Base-by-base conservation (phyloP, 768 basidiomycete species). In the Thelephora ganbajun region DNA sequence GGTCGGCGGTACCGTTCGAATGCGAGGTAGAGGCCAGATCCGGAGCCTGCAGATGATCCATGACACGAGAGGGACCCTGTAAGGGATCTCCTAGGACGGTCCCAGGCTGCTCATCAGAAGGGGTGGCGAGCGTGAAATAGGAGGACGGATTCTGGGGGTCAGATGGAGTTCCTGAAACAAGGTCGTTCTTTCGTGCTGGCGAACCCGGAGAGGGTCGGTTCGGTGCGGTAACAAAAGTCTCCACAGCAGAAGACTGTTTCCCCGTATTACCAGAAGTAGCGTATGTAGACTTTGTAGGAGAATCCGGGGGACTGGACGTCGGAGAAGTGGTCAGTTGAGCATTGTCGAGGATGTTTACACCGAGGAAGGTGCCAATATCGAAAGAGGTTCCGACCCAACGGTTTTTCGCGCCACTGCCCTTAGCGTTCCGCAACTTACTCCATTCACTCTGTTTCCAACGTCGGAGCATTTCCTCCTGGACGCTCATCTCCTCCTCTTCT, bases 321-420 rank as follows among this genome's bases (percentile, higher is more conserved):
- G 20, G 44, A 47, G 48, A 48, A 5, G 55, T 30, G 5, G 26
- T 30, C 4, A 30, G 26, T 9, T 4, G 56, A 35, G 58, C 57
- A 41, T 66, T 66, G 39, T 71, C 64, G 44, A 80, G 63, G 30
- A 83, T 64, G 51, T 77, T 73, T 45, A 87, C 70, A 11, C 84
- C 87, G 34, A 88, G 66, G 51, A 90, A 71, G n/a, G 71, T 71
- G 2, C 87, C 87, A 34, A 90, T 68, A 56, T 86, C 82, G 52
- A 90, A 90, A 50, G 78, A 84, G 19, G 69, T 69, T 22, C 87
- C 84, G 23, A 83, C 71, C 83, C 83, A 88, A 18, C 63, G 67
- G 18, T 55, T 51, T 20, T 61, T 55, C 13, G 46, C 30, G 1
- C 36, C 52, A 44, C 63, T 66, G 20, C 58, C 54, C 45, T 60